phyloP scores from a whole-genome alignment of 768 basidiomycete genomes.

The Amylocystis lapponica region DNA sequence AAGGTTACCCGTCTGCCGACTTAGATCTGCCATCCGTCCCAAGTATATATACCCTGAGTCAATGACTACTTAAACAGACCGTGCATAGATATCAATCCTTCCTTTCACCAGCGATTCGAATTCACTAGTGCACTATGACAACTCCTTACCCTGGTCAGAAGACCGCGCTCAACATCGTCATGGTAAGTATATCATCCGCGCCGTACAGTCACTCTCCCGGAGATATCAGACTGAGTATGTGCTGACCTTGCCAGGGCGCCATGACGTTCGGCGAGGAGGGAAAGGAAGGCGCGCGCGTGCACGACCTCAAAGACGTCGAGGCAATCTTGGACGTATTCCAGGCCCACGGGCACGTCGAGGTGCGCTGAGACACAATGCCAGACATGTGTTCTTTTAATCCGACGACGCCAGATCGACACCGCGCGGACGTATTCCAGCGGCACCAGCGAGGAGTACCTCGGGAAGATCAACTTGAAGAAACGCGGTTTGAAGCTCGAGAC shows the following conservation, averaged over 20 bases:
- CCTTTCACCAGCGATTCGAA: too few relatives aligned
- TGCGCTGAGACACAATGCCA: conserved; percentile 15
- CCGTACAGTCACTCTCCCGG: not conserved
- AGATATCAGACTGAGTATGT: not conserved
- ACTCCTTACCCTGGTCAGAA: conserved; percentile 30
- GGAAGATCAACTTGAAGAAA: conserved; percentile 41
- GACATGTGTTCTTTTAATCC: not conserved
- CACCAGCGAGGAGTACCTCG: conserved; percentile 37
- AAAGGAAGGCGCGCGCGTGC: conserved; percentile 41
- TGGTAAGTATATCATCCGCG: too few relatives aligned
- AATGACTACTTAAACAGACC: too few relatives aligned
- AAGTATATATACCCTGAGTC: not conserved
- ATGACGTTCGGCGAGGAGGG: conserved; percentile 52
- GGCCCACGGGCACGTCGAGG: conserved; percentile 51
- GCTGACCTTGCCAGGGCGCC: conserved; percentile 33
- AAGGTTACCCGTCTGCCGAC: too few relatives aligned
- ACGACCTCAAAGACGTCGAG: conserved; percentile 42
- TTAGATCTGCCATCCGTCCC: too few relatives aligned
- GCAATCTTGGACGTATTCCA: conserved; percentile 50
- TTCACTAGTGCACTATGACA: too few relatives aligned
- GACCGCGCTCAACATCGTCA: conserved; percentile 43
- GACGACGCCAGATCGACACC: conserved; percentile 23
- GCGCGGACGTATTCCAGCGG: conserved; percentile 22
- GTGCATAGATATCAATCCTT: too few relatives aligned
- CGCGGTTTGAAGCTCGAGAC: conserved; percentile 53